A percentile compares a stretch with the other conserved stretches of the same genome.
Conservation (phyloP, 2,329 filamentous ascomycete species). For the Arthrobotrys sinensis region DNA sequence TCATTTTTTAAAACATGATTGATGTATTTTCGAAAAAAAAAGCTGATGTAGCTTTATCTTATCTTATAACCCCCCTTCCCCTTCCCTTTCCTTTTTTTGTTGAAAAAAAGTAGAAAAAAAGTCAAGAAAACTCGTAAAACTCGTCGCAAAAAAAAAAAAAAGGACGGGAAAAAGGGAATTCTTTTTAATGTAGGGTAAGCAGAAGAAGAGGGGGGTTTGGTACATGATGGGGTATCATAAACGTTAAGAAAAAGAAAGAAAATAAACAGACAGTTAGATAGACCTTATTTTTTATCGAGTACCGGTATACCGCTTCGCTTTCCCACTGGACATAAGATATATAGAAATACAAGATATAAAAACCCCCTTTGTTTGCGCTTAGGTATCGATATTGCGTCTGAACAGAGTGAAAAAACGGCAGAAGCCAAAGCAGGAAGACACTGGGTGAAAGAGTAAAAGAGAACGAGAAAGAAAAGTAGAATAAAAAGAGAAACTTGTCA, state of each 20-base stretch:
- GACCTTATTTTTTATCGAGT: too few species aligned
- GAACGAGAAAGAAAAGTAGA: background rate
- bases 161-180: background rate
- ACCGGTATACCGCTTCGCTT: too few species aligned
- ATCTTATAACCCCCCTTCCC: too few species aligned
- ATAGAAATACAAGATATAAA: slow-evolving; percentile 14
- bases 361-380: background rate
- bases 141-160: background rate
- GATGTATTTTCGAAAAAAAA: too few species aligned
- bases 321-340: background rate
- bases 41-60: too few species aligned
- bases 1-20: too few species aligned
- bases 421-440: background rate
- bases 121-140: too few species aligned
- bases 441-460: background rate
- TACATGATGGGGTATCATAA: slow-evolving; percentile 34
- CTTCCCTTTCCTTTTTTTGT: too few species aligned
- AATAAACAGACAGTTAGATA: background rate
- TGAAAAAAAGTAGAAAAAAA: too few species aligned
- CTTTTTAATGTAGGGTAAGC: background rate
- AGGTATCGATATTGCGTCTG: background rate
- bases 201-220: background rate
- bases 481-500: background rate
- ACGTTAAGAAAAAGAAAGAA: background rate
- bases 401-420: too few species aligned